Evolutionary conservation across 192 early-diverging fungal species (phyloP), one percentile per base, ranked within the genome.

Genomic region (Backusella luteola): DNA sequence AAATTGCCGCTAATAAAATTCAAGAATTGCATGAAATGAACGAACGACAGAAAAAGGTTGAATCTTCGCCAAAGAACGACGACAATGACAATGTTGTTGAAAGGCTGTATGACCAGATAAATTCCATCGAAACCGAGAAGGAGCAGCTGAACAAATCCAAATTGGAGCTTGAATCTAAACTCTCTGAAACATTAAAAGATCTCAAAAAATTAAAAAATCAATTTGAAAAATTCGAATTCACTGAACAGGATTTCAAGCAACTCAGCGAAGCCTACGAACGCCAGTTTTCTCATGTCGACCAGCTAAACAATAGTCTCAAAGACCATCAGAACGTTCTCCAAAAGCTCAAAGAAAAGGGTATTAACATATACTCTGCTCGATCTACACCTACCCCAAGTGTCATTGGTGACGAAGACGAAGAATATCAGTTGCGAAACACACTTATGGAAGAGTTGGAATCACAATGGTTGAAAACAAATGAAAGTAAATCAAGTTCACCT

Each of bases 391-490:
- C 78, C 23, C 59, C 71, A 15, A 83, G 81, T 42, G 35, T 32
- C 7, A 70, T 66, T 42, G 44, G 39, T 44, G 76, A 66, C 1
- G 19, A 71, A 9, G 26, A 29, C 23, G 23, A 69, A 12, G 26
- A 38, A 21, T 38, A 49, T 23, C 32, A 39, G 35, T 66, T 74
- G 2, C 59, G 32, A 49, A 71, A 46, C 41, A 71, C 85, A 21
- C 81, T 90, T 29, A 69, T 90, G 38, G 81, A 74, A 42, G 89
- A 90, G 68, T 73, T 90, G 4, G 89, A 90, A 74, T 80, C 53
- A 36, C 84, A 86, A 67, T 88, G 85, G 85, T 81, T 81, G 35
- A 79, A 84, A 36, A 66, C 80, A 32, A 44, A 77, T 12, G 15
- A 52, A 23, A 32, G 35, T 38, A 19, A 23, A 34, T n/a, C 44